Percentiles rank a stretch among this genome's conserved stretches.
Conservation (phyloP, 805 yeast species). For the Teunomyces lycoperdinae region DNA sequence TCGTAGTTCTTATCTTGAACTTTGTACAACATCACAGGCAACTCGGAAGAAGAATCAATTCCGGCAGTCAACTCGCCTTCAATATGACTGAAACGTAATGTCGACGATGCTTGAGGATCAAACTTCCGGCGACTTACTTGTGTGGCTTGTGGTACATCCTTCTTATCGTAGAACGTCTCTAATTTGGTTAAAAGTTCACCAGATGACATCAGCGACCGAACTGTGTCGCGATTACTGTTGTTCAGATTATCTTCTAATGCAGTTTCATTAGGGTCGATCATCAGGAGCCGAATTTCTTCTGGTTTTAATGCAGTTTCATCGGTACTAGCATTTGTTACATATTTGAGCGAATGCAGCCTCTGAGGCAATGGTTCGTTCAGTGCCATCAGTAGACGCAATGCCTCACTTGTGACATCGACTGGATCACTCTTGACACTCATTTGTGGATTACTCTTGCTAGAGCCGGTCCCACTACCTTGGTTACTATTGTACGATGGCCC, state of each 20-base stretch:
- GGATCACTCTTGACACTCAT: constrained; percentile 4
- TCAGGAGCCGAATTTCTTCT: constrained; percentile 3
- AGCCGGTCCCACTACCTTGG: constrained; percentile 1
- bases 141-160: not conserved
- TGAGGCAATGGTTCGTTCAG: not conserved
- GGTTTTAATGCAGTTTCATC: constrained; percentile 5
- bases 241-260: constrained; percentile 1
- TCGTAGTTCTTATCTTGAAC: constrained; percentile 27
- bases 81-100: constrained; percentile 6
- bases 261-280: constrained; percentile 9
- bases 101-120: constrained; percentile 8
- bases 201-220: constrained; percentile 22
- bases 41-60: constrained; percentile 21
- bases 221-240: constrained; percentile 7
- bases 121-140: not conserved
- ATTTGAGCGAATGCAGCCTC: constrained; percentile 1
- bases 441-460: constrained; percentile 1
- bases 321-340: not conserved
- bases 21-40: constrained; percentile 29
- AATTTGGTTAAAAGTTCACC: constrained; percentile 29
- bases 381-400: constrained; percentile 1
- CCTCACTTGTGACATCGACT: not conserved
- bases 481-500: not conserved
- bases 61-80: constrained; percentile 22
- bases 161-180: constrained; percentile 12